Percentiles rank a stretch among this genome's conserved stretches.
phyloP scores from a whole-genome alignment of 2,329 filamentous ascomycete species.

The Helotiales sp. region DNA sequence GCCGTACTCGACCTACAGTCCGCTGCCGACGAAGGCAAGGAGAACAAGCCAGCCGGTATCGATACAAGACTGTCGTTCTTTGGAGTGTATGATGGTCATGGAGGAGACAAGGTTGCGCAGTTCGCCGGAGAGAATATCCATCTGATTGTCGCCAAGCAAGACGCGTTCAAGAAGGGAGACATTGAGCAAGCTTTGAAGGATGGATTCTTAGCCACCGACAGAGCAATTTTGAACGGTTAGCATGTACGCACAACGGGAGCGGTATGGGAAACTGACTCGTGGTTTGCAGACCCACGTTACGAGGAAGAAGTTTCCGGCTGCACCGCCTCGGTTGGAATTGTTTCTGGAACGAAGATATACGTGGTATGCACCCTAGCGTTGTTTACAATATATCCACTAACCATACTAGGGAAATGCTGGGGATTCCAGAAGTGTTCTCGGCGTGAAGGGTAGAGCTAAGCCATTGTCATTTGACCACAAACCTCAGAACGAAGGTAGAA shows the following conservation, averaged over 20 bases:
- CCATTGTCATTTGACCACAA: slow-evolving; percentile 99
- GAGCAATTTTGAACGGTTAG: slow-evolving; percentile 91
- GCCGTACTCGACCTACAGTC: slow-evolving; percentile 80
- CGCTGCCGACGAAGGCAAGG: slow-evolving; percentile 48
- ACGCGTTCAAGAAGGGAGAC: slow-evolving; percentile 86
- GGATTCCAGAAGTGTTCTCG: slow-evolving; percentile 91
- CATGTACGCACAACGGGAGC: slow-evolving; percentile 3
- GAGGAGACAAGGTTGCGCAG: slow-evolving; percentile 91
- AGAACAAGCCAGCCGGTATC: slow-evolving; percentile 58
- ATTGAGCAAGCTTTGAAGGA: slow-evolving; percentile 97
- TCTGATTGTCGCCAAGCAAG: slow-evolving; percentile 92
- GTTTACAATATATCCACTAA: slow-evolving; percentile 24
- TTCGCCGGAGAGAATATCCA: slow-evolving; percentile 93
- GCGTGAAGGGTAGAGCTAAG: slow-evolving; percentile 96
- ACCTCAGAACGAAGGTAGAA: slow-evolving; percentile 89
- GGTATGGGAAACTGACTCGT: slow-evolving; percentile 27
- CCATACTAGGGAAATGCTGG: slow-evolving; percentile 82
- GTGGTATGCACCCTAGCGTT: slow-evolving; percentile 65
- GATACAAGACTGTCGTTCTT: slow-evolving; percentile 85
- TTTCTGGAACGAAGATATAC: slow-evolving; percentile 90
- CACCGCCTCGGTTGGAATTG: slow-evolving; percentile 87
- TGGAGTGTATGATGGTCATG: slow-evolving; percentile 96
- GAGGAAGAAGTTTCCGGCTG: slow-evolving; percentile 98
- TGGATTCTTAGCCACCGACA: slow-evolving; percentile 92
- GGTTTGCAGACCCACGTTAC: slow-evolving; percentile 81